Conservation (phyloP, 164 flowering plant species). For the Tinospora cordifolia region DNA sequence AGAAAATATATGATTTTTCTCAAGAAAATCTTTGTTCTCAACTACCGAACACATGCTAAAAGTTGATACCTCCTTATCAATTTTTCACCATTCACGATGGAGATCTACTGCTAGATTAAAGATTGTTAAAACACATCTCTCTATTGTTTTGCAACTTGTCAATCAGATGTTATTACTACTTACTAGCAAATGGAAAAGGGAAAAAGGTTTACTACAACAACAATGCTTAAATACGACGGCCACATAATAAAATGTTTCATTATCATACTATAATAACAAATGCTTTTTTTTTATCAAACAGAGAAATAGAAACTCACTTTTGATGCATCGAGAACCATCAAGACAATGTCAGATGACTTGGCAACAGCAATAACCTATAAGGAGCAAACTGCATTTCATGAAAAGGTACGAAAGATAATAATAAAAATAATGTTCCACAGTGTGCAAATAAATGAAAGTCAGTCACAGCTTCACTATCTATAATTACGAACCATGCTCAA, state of each 20-base stretch:
- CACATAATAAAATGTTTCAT: neutral
- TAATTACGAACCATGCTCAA: neutral
- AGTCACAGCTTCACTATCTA: neutral
- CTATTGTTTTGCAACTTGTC: neutral
- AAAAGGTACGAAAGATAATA: neutral
- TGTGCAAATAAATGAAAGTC: neutral
- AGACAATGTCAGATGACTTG: conserved; percentile 92
- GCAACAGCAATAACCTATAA: conserved; percentile 98
- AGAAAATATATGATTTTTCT: too few species aligned
- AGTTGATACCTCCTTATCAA: neutral
- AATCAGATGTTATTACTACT: neutral
- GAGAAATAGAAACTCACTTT: conserved; percentile 27
- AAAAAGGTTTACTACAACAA: neutral
- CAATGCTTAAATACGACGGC: too few species aligned
- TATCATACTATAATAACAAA: neutral
- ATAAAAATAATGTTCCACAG: neutral
- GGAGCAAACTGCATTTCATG: neutral
- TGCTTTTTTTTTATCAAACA: neutral
- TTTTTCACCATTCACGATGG: neutral
- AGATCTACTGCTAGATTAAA: neutral
- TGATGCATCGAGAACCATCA: conserved; percentile 99
- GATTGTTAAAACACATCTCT: neutral
- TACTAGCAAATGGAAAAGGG: neutral
- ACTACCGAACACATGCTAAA: too few species aligned
- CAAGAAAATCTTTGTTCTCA: too few species aligned